These are phyloP conservation scores for Xylariaceae sp. DNA, from an alignment of 2,329 filamentous ascomycete species.

Conservation along the genomic window DNA sequence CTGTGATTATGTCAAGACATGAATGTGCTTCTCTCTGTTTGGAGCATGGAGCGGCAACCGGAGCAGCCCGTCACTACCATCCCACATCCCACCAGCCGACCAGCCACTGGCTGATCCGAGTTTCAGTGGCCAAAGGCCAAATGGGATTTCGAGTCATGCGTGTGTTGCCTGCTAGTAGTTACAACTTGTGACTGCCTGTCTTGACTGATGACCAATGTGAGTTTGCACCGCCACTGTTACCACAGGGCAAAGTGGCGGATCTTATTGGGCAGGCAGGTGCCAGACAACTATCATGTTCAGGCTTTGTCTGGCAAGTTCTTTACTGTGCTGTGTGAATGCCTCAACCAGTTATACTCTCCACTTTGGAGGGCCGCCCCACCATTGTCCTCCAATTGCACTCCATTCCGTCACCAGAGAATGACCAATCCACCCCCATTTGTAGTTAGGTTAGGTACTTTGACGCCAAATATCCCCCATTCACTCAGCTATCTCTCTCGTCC, in stretches of 20 bases:
- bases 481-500: constrained; percentile 14
- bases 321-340: not conserved
- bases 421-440: not conserved
- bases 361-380: not conserved
- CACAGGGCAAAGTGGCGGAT: not conserved
- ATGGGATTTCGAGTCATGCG: not conserved
- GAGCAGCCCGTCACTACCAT: too few relatives aligned
- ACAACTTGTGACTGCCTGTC: too few relatives aligned
- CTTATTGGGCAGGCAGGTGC: not conserved
- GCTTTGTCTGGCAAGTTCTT: constrained; percentile 1
- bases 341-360: not conserved
- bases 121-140: too few relatives aligned
- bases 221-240: not conserved
- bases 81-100: too few relatives aligned
- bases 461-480: constrained; percentile 14
- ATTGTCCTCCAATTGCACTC: too few relatives aligned
- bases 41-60: too few relatives aligned
- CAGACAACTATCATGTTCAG: not conserved
- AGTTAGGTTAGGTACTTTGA: not conserved
- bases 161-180: not conserved
- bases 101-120: too few relatives aligned
- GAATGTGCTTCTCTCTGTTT: too few relatives aligned
- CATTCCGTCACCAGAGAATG: constrained; percentile 17
- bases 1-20: too few relatives aligned
- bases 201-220: too few relatives aligned